A percentile compares a stretch with the other conserved stretches of the same genome.
phyloP scores from a whole-genome alignment of 1,284 basidiomycete genomes.

The Trametes sp. region DNA sequence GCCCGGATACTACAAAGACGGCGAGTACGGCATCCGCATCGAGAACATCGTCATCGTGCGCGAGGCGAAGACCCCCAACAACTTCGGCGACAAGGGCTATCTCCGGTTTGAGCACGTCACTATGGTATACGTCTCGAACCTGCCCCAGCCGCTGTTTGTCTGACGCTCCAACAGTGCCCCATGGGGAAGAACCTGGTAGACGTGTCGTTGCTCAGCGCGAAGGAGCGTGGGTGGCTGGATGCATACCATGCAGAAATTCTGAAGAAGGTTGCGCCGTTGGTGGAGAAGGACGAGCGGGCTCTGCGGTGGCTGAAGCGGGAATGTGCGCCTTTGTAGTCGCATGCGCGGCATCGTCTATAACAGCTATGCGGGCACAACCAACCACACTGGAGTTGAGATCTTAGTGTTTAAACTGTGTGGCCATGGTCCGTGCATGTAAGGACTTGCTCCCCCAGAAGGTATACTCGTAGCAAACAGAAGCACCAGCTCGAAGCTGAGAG shows the following conservation, averaged over 20 bases:
- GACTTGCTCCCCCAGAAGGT: too few relatives aligned
- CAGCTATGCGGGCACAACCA: too few relatives aligned
- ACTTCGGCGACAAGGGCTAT: slow-evolving; percentile 87
- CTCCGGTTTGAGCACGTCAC: slow-evolving; percentile 88
- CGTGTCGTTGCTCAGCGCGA: slow-evolving; percentile 61
- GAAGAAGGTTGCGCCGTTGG: slow-evolving; percentile 79
- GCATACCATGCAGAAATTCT: slow-evolving; percentile 83
- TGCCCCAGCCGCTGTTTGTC: not conserved
- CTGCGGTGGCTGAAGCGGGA: slow-evolving; percentile 83
- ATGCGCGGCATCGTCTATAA: too few relatives aligned
- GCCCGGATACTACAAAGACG: slow-evolving; percentile 95
- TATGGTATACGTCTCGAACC: slow-evolving; percentile 53
- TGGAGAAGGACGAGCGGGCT: slow-evolving; percentile 77
- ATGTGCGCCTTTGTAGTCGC: slow-evolving; percentile 59
- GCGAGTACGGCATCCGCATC: slow-evolving; percentile 92
- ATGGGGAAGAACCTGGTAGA: slow-evolving; percentile 91
- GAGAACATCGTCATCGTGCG: slow-evolving; percentile 88
- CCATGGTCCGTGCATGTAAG: too few relatives aligned
- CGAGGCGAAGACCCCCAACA: slow-evolving; percentile 76
- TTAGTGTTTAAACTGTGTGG: too few relatives aligned
- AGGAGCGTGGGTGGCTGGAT: slow-evolving; percentile 87
- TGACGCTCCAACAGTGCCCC: slow-evolving; percentile 78
- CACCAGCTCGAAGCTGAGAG: too few relatives aligned
- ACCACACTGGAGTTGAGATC: too few relatives aligned
- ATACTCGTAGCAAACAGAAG: too few relatives aligned